phyloP scores from a whole-genome alignment of 2,329 filamentous ascomycete species.

The Neobulgaria alba region DNA sequence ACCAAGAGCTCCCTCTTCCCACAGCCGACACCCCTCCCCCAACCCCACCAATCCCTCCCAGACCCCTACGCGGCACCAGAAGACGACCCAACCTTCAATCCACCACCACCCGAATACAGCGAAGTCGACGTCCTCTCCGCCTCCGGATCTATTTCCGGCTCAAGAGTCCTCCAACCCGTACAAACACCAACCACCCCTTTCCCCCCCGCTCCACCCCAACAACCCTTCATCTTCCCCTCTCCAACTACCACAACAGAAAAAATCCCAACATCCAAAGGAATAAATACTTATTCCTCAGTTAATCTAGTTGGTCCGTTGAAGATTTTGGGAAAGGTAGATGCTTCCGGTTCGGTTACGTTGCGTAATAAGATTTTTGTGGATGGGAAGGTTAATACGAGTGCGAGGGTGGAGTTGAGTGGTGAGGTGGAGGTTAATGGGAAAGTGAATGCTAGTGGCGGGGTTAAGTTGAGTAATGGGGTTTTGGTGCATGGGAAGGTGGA shows the following conservation, averaged over 20 bases:
- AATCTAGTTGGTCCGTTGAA: conserved; percentile 13
- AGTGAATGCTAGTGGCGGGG: conserved; percentile 8
- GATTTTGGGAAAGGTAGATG: conserved; percentile 14
- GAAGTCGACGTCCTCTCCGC: not conserved
- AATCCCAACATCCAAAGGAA: conserved; percentile 11
- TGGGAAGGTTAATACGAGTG: conserved; percentile 12
- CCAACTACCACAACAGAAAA: not conserved
- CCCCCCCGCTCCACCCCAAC: not conserved
- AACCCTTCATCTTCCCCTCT: not conserved
- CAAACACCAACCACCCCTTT: not conserved
- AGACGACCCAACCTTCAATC: not conserved
- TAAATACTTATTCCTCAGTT: conserved; percentile 10
- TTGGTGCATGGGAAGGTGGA: conserved; percentile 13
- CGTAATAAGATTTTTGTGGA: conserved; percentile 13
- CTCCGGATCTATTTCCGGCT: not conserved
- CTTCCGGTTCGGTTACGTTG: conserved; percentile 10
- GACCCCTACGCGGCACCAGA: not conserved
- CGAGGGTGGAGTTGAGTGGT: conserved; percentile 7
- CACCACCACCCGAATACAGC: not conserved
- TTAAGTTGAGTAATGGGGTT: conserved; percentile 10
- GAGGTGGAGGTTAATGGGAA: conserved; percentile 11
- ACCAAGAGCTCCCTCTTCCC: not conserved
- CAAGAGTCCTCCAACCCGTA: not conserved
- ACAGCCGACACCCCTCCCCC: not conserved
- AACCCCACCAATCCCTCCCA: not conserved